phyloP scores from a whole-genome alignment of 2,329 filamentous ascomycete species.

The Exutisphaerella laricina region DNA sequence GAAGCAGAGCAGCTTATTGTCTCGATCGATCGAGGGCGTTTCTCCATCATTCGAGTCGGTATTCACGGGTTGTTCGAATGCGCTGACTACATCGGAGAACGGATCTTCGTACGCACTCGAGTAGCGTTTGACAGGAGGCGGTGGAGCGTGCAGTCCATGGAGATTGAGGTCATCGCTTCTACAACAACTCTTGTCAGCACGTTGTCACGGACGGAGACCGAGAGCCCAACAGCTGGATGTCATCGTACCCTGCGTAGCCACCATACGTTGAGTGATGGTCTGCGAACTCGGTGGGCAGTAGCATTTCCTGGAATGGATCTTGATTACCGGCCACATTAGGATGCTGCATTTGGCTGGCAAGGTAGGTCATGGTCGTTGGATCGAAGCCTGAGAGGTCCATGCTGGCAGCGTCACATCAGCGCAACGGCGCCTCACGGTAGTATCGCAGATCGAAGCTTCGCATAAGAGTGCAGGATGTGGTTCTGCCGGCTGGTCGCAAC shows the following conservation, averaged over 20 bases:
- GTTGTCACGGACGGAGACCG: no score
- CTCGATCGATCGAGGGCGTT: slow-evolving; percentile 56
- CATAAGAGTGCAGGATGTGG: slow-evolving; percentile 11
- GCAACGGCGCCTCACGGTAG: slow-evolving; percentile 11
- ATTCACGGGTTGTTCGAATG: slow-evolving; percentile 42
- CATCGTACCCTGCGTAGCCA: slow-evolving; percentile 55
- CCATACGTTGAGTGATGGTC: slow-evolving; percentile 57
- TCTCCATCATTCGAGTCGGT: slow-evolving; percentile 36
- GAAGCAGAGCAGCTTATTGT: slow-evolving; percentile 53
- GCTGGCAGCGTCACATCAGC: slow-evolving; percentile 21
- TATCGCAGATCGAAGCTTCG: slow-evolving; percentile 12
- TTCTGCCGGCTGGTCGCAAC: not conserved
- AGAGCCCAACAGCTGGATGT: no score
- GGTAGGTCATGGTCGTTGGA: slow-evolving; percentile 50
- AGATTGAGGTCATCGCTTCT: slow-evolving; percentile 30
- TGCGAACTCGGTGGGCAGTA: slow-evolving; percentile 50
- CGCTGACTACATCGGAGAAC: slow-evolving; percentile 48
- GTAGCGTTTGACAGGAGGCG: slow-evolving; percentile 30
- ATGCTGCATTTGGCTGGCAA: slow-evolving; percentile 53
- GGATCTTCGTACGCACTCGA: slow-evolving; percentile 45
- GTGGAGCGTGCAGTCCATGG: slow-evolving; percentile 22
- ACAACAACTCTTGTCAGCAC: not conserved
- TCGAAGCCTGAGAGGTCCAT: slow-evolving; percentile 30
- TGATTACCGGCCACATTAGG: slow-evolving; percentile 44
- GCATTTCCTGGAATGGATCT: slow-evolving; percentile 40